Evolutionary conservation across 116 monocot genomes (phyloP).

Genomic region (Zostera marina): DNA sequence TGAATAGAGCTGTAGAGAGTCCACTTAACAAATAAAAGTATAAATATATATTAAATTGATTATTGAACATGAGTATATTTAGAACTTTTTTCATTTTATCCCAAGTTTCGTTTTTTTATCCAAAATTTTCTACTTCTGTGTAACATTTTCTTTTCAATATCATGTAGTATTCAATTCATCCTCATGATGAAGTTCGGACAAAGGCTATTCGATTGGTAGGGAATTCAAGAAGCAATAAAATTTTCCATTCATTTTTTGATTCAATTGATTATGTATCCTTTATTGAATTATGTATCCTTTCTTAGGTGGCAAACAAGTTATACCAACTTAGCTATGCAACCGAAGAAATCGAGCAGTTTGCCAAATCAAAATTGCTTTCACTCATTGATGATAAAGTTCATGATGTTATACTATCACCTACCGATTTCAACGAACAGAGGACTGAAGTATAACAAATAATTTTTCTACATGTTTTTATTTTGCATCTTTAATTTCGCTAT

Average conservation of each 20-base stretch:
- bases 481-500: not conserved
- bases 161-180: slow-evolving; percentile 75
- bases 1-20: no score
- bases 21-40: no score
- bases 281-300: not conserved
- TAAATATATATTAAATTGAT: no score
- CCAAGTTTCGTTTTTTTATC: not conserved
- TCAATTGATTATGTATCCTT: not conserved
- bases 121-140: not conserved
- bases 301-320: slow-evolving; percentile 87
- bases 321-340: slow-evolving; percentile 60
- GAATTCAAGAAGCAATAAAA: not conserved
- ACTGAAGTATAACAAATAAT: slow-evolving; percentile 31
- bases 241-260: not conserved
- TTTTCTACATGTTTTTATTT: not conserved
- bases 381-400: slow-evolving; percentile 41
- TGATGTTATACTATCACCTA: slow-evolving; percentile 18
- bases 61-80: no score
- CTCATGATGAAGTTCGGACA: slow-evolving; percentile 87
- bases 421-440: slow-evolving; percentile 17
- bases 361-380: slow-evolving; percentile 51
- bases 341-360: slow-evolving; percentile 74
- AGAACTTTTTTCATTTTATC: not conserved
- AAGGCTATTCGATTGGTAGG: slow-evolving; percentile 91
- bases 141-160: not conserved